phyloP scores from a whole-genome alignment of 352 stramenopile genomes.

The Elongisporangium prolatum region DNA sequence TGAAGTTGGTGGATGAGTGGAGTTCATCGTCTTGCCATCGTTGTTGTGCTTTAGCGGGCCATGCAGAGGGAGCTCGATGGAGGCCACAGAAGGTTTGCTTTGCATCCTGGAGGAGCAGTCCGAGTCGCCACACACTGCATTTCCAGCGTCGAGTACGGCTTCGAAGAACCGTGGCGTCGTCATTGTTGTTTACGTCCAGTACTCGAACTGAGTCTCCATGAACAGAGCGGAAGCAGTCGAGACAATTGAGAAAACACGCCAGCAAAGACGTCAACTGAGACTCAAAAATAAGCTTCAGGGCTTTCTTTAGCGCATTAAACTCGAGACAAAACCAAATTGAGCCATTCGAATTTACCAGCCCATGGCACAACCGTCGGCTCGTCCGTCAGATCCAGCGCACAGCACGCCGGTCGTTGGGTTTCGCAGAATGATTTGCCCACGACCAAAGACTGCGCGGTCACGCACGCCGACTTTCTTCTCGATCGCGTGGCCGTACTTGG shows the following conservation, averaged over 20 bases:
- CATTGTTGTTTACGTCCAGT: neutral
- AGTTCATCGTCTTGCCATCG: neutral
- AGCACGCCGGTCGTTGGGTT: conserved; percentile 85
- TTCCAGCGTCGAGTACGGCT: neutral
- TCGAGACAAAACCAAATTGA: too few relatives aligned
- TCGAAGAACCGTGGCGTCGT: neutral
- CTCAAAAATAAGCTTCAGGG: neutral
- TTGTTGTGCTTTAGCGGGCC: neutral
- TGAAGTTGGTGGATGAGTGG: neutral
- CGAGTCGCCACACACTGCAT: neutral
- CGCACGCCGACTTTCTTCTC: conserved; percentile 19
- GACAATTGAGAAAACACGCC: neutral
- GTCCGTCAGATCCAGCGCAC: conserved; percentile 93
- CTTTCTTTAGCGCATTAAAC: neutral
- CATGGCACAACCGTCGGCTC: conserved; percentile 93
- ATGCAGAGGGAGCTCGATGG: neutral
- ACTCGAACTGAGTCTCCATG: neutral
- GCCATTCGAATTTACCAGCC: conserved; percentile 42
- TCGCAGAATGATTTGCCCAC: conserved; percentile 82
- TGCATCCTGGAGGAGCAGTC: neutral
- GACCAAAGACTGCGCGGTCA: conserved; percentile 55
- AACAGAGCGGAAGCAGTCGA: neutral
- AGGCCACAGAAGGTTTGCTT: neutral
- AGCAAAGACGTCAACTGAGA: neutral
- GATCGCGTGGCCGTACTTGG: conserved; percentile 78